Conservation (phyloP, 2,329 filamentous ascomycete species). For the Curvularia eragrostidis region DNA sequence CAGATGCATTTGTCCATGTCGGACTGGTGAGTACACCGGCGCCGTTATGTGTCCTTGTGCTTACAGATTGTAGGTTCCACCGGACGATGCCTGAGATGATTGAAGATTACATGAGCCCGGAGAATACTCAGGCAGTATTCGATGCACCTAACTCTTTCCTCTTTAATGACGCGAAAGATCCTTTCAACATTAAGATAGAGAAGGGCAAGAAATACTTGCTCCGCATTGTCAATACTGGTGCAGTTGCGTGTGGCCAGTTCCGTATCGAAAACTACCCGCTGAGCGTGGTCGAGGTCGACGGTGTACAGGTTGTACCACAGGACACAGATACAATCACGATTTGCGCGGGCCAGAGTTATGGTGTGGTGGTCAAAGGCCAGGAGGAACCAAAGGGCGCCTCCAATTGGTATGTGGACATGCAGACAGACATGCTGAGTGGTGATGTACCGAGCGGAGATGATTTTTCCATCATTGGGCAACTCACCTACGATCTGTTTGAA, state of each 20-base stretch:
- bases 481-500: constrained; percentile 21
- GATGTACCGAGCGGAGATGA: constrained; percentile 27
- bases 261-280: constrained; percentile 49
- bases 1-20: constrained; percentile 15
- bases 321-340: constrained; percentile 49
- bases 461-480: constrained; percentile 26
- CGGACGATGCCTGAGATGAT: constrained; percentile 36
- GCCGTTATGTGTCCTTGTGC: constrained; percentile 28
- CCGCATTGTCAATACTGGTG: constrained; percentile 66
- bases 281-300: constrained; percentile 35
- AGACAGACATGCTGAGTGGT: constrained; percentile 60
- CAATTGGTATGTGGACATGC: constrained; percentile 61
- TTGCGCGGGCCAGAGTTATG: constrained; percentile 38
- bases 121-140: constrained; percentile 42
- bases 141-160: constrained; percentile 12
- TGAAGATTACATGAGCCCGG: constrained; percentile 53
- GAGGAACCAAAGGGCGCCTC: constrained; percentile 54
- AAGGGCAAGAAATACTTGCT: constrained; percentile 66
- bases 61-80: constrained; percentile 6
- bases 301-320: constrained; percentile 50
- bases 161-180: constrained; percentile 20
- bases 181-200: constrained; percentile 44
- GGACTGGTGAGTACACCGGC: constrained; percentile 6
- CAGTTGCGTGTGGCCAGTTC: constrained; percentile 53
- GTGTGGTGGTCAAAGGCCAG: constrained; percentile 29